Evolutionary conservation across 257 asterid genomes (phyloP).

Genomic region (Jacaranda copaia): DNA sequence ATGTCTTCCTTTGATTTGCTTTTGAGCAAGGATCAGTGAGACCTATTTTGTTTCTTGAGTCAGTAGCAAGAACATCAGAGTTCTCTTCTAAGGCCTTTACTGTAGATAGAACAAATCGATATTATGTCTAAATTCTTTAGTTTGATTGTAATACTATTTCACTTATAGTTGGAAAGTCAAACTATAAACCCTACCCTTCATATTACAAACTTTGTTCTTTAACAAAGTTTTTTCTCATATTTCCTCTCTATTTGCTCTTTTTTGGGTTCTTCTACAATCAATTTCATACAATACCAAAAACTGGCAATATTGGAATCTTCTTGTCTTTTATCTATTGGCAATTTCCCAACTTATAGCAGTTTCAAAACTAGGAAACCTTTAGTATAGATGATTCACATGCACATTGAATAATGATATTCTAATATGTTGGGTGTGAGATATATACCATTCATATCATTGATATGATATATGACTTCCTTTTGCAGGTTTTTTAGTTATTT

Average conservation of each 20-base stretch:
- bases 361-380: not conserved
- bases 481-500: slow-evolving; percentile 42
- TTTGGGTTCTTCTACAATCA: slow-evolving; percentile 2
- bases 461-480: slow-evolving; percentile 17
- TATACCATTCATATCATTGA: slow-evolving; percentile 8
- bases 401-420: not conserved
- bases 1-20: not conserved
- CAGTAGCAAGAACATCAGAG: slow-evolving; percentile 7
- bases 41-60: not conserved
- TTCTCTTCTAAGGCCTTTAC: not conserved
- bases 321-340: not conserved
- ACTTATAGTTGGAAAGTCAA: not conserved
- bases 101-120: not conserved
- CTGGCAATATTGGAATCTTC: not conserved
- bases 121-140: not conserved
- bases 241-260: not conserved
- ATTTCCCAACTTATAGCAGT: not conserved
- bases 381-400: not conserved
- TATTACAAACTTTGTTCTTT: not conserved
- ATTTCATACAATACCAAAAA: not conserved
- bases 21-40: not conserved
- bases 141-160: slow-evolving; percentile 4
- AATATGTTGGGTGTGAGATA: not conserved
- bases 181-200: not conserved
- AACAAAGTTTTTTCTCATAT: not conserved